Base-by-base conservation (phyloP, 2,329 filamentous ascomycete genomes). In the Cordyceps javanica region DNA sequence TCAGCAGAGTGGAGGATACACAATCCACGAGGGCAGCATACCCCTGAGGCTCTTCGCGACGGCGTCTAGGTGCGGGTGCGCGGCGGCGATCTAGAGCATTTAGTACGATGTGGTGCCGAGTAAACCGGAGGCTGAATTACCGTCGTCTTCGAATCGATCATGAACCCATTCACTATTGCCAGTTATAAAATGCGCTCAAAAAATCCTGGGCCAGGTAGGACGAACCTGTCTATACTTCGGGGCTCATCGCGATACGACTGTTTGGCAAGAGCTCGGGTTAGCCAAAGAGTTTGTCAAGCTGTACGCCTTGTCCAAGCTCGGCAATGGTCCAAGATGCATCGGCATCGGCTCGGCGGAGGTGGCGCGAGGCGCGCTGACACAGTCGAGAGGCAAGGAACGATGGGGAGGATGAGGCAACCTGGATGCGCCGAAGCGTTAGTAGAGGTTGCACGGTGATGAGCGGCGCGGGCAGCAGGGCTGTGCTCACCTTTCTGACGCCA, bases 111-210 rank as follows among this genome's bases (percentile, higher is more conserved):
- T 59, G 51, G 38, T 54, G 49, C 45, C 38, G 55, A 42, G 36
- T 38, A 50, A n/a, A 30, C 46, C 32, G 55, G 19, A 19, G 58
- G 59, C 55, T 69, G 67, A 36, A 38, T 23, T 76, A 82, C 86
- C 80, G 70, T 87, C 82, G 67, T 90, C 89, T 71, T 94, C 89
- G 70, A 85, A 96, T 70, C 86, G 89, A 75, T 96, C 90, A 72
- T 97, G 92, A 65, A 96, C 90, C 92, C 92, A 97, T 78, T 96
- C 91, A 69, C 90, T 90, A 25, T 44, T 57, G 28, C 45, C 56
- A 56, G 49, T 23, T 52, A 19, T 44, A 34, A 50, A 2, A 19
- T n/a, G 9, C 8, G 16, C 5, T 30, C 14, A 8, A 38, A 14
- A 10, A 9, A 51, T 14, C 16, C 21, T 34, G 44, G 21, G 10